Conservation (phyloP, 2,329 filamentous ascomycete species). For the Lecanicillium sp. region DNA sequence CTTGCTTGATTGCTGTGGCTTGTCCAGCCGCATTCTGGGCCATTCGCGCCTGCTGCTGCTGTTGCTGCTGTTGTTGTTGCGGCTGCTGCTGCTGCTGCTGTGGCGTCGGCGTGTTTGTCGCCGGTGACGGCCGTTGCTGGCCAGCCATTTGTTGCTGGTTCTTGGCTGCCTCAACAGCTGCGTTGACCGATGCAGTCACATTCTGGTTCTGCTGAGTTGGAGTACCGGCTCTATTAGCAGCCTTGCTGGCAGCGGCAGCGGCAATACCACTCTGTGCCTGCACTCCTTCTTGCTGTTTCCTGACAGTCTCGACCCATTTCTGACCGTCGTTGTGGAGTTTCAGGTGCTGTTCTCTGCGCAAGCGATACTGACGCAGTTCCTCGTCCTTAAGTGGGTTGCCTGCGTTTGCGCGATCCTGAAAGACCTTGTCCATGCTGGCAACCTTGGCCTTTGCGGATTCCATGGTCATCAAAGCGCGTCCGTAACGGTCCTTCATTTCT, state of each 20-base stretch:
- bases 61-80: slow-evolving; percentile 22
- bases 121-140: slow-evolving; percentile 25
- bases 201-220: slow-evolving; percentile 21
- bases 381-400: slow-evolving; percentile 41
- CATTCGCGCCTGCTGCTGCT: slow-evolving; percentile 26
- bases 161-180: slow-evolving; percentile 41
- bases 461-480: slow-evolving; percentile 43
- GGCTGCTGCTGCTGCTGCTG: slow-evolving; percentile 24
- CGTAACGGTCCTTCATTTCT: slow-evolving; percentile 42
- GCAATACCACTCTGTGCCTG: slow-evolving; percentile 9
- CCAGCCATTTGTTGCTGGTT: slow-evolving; percentile 32
- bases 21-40: slow-evolving; percentile 20
- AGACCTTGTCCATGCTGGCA: slow-evolving; percentile 34
- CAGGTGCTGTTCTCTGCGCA: slow-evolving; percentile 37
- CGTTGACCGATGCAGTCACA: slow-evolving; percentile 34
- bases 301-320: slow-evolving; percentile 41
- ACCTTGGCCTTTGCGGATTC: slow-evolving; percentile 39
- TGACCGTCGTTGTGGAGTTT: slow-evolving; percentile 43
- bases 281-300: slow-evolving; percentile 40
- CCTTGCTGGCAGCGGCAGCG: slow-evolving; percentile 10
- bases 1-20: slow-evolving; percentile 19
- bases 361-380: slow-evolving; percentile 39
- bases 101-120: slow-evolving; percentile 22
- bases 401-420: slow-evolving; percentile 37
- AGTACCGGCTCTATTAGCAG: slow-evolving; percentile 16